A percentile compares a stretch with the other conserved stretches of the same genome.
Evolutionary conservation across 2,329 filamentous ascomycete species (phyloP).

Genomic region (Exophiala xenobiotica): DNA sequence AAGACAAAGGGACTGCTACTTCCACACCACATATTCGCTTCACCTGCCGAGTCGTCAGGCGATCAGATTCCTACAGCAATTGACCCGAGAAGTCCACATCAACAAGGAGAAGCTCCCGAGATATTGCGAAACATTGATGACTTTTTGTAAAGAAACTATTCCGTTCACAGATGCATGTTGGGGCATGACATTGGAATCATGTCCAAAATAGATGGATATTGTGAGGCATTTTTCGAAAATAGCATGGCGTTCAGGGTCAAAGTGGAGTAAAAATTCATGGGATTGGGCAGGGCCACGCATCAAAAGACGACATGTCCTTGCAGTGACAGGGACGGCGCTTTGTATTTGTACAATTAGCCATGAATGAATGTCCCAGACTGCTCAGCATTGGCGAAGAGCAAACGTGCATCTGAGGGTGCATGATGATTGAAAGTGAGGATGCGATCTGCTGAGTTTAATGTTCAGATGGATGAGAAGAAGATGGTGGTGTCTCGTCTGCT

Average conservation of each 20-base stretch:
- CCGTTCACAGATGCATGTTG: constrained; percentile 5
- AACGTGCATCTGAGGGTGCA: too few species aligned
- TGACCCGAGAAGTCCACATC: constrained; percentile 32
- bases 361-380: constrained; percentile 15
- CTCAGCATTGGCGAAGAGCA: constrained; percentile 5
- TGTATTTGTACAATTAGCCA: constrained; percentile 24
- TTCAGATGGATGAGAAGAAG: neutral
- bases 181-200: constrained; percentile 19
- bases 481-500: neutral
- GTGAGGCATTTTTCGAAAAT: constrained; percentile 19
- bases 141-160: constrained; percentile 25
- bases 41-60: neutral
- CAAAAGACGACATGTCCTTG: neutral
- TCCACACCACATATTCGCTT: constrained; percentile 8
- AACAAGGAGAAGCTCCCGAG: constrained; percentile 27
- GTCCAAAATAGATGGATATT: constrained; percentile 20
- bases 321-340: neutral
- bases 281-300: neutral
- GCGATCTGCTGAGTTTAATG: neutral
- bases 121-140: constrained; percentile 31
- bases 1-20: constrained; percentile 9
- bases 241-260: constrained; percentile 24
- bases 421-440: neutral
- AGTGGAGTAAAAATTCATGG: constrained; percentile 10
- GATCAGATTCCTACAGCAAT: constrained; percentile 14